Percentiles rank a stretch among this genome's conserved stretches.
phyloP scores from a whole-genome alignment of 768 basidiomycete genomes.

The Rhodotorula paludigena region DNA sequence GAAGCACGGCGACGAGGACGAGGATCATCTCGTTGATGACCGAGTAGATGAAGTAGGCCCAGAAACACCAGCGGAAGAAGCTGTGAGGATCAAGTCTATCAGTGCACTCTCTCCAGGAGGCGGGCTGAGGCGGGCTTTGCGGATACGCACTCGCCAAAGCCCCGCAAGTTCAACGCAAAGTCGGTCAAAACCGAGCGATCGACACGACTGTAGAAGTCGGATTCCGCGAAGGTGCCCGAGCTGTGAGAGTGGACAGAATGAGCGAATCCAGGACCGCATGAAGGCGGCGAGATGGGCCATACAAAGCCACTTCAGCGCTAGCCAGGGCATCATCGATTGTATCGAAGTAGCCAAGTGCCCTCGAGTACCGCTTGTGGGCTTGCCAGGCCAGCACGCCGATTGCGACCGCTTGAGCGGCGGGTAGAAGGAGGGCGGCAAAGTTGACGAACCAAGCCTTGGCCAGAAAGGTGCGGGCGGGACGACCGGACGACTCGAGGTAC shows the following conservation, averaged over 20 bases:
- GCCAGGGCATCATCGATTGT: conserved; percentile 1
- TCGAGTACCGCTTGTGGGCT: background rate
- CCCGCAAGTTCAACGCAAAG: background rate
- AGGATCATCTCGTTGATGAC: background rate
- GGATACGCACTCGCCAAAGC: conserved; percentile 11
- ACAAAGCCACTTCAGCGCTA: background rate
- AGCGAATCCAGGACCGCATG: no score
- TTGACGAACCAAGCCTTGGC: conserved; percentile 23
- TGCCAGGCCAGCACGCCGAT: conserved; percentile 1
- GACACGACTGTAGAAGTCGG: background rate
- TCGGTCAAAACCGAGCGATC: background rate
- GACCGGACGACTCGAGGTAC: conserved; percentile 25
- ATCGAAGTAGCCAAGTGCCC: background rate
- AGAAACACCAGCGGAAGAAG: conserved; percentile 19
- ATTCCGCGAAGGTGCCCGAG: conserved; percentile 8
- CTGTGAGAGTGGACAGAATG: background rate
- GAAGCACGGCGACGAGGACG: conserved; percentile 1
- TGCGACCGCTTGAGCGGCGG: background rate
- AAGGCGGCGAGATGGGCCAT: no score
- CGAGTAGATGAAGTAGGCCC: conserved; percentile 4
- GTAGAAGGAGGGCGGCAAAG: background rate
- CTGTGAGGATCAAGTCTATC: background rate
- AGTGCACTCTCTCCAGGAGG: background rate
- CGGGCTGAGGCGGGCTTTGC: no score
- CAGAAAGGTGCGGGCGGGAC: conserved; percentile 11